These are phyloP conservation scores for Apiotrichum mycotoxinovorans DNA, from an alignment of 1,284 basidiomycete genomes.

Conservation along the genomic window DNA sequence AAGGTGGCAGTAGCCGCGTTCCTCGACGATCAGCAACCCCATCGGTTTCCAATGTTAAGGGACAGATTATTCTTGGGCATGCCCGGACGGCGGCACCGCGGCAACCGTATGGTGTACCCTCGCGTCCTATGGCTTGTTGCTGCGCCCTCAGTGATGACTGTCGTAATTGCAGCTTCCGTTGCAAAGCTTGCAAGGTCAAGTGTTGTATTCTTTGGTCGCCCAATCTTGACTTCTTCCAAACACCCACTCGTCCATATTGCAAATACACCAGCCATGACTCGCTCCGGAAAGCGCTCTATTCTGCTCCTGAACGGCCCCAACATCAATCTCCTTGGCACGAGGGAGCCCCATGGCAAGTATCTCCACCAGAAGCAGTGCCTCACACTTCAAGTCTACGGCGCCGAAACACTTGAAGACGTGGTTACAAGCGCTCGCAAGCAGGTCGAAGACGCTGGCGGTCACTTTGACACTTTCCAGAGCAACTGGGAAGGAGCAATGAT, in stretches of 20 bases:
- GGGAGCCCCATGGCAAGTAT: constrained; percentile 40
- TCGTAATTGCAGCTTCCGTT: neutral
- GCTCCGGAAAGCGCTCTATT: constrained; percentile 11
- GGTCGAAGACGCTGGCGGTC: constrained; percentile 15
- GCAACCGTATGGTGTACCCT: neutral
- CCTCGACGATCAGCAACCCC: neutral
- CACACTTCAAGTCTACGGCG: constrained; percentile 34
- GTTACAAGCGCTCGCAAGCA: constrained; percentile 13
- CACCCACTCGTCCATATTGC: neutral
- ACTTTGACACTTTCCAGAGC: constrained; percentile 36
- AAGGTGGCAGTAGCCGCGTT: no score
- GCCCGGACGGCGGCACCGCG: neutral
- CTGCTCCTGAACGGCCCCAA: constrained; percentile 45
- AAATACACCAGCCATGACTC: neutral
- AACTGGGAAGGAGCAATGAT: constrained; percentile 47
- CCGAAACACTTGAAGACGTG: constrained; percentile 39
- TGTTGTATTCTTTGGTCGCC: no score
- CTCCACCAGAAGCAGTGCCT: neutral
- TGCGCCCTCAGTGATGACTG: neutral
- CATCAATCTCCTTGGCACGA: constrained; percentile 45
- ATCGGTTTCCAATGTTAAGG: neutral
- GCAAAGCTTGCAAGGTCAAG: no score
- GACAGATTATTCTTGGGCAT: neutral
- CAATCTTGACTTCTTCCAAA: neutral
- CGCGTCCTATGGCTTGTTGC: no score